Evolutionary conservation across 2,329 filamentous ascomycete genomes (phyloP).

Genomic region (Nemania abortiva): DNA sequence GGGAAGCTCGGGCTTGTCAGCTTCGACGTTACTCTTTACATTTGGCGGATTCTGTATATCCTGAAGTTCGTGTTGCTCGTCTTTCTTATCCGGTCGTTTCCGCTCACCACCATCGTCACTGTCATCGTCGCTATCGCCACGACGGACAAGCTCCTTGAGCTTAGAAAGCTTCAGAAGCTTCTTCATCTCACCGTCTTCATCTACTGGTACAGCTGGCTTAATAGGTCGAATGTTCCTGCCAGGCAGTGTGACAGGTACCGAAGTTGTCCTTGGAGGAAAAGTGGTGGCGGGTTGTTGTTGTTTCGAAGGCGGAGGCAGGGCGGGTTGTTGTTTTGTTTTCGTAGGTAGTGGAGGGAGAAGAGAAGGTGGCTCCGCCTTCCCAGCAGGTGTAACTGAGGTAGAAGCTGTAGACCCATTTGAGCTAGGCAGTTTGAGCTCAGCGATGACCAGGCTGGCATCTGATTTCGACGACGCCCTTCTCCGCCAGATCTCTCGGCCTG

Average conservation of each 20-base stretch:
- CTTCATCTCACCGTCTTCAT: slow-evolving; percentile 38
- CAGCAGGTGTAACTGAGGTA: slow-evolving; percentile 39
- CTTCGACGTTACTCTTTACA: slow-evolving; percentile 8
- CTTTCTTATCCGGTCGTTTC: slow-evolving; percentile 1
- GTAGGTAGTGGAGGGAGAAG: slow-evolving; percentile 42
- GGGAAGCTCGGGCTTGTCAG: slow-evolving; percentile 30
- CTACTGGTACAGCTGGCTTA: slow-evolving; percentile 36
- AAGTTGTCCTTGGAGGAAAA: slow-evolving; percentile 45
- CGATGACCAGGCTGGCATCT: slow-evolving; percentile 60
- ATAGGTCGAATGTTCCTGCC: slow-evolving; percentile 47
- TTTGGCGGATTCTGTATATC: slow-evolving; percentile 1
- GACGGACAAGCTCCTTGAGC: slow-evolving; percentile 42
- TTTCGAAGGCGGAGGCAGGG: slow-evolving; percentile 41
- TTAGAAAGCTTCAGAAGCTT: slow-evolving; percentile 37
- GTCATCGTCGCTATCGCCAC: slow-evolving; percentile 25
- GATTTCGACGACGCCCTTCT: slow-evolving; percentile 63
- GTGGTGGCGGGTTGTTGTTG: slow-evolving; percentile 16
- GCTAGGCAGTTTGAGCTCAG: slow-evolving; percentile 61
- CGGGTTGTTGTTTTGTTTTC: slow-evolving; percentile 37
- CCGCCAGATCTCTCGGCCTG: slow-evolving; percentile 59
- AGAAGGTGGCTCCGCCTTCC: slow-evolving; percentile 39
- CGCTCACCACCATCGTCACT: slow-evolving; percentile 13
- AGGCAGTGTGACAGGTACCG: slow-evolving; percentile 43
- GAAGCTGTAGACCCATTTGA: slow-evolving; percentile 64
- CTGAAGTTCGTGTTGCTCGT: slow-evolving; percentile 12